phyloP scores from a whole-genome alignment of 192 early-diverging fungal genomes.

The Chytriomyces sp. region DNA sequence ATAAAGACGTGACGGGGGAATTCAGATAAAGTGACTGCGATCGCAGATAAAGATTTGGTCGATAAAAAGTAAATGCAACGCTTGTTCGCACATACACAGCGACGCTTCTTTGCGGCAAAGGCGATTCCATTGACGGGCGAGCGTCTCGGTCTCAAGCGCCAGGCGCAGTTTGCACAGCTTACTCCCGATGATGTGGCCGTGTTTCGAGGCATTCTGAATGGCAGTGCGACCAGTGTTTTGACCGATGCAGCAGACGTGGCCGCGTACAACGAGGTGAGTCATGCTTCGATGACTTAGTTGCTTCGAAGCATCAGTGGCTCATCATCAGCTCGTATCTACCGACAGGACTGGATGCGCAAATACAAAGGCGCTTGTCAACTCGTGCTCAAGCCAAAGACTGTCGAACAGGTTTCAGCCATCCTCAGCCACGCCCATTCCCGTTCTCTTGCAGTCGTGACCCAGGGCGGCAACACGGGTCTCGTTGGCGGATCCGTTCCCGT shows the following conservation, averaged over 20 bases:
- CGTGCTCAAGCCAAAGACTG: slow-evolving; percentile 86
- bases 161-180: slow-evolving; percentile 37
- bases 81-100: background rate
- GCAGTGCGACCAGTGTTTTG: slow-evolving; percentile 16
- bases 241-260: slow-evolving; percentile 38
- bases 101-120: background rate
- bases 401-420: slow-evolving; percentile 81
- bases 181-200: slow-evolving; percentile 34
- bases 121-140: slow-evolving; percentile 30
- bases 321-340: background rate
- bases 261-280: slow-evolving; percentile 51
- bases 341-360: slow-evolving; percentile 91
- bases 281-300: background rate
- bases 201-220: slow-evolving; percentile 35
- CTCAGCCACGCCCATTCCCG: slow-evolving; percentile 87
- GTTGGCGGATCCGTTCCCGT: slow-evolving; percentile 96
- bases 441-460: slow-evolving; percentile 89
- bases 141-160: slow-evolving; percentile 31
- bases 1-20: too few species aligned
- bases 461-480: slow-evolving; percentile 97
- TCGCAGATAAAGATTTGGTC: too few species aligned
- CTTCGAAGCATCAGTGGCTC: background rate
- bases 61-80: too few species aligned
- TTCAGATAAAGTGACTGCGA: too few species aligned
- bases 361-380: slow-evolving; percentile 83